These are phyloP conservation scores for Dryas octopetala DNA, from an alignment of 306 rosid species.

Conservation along the genomic window DNA sequence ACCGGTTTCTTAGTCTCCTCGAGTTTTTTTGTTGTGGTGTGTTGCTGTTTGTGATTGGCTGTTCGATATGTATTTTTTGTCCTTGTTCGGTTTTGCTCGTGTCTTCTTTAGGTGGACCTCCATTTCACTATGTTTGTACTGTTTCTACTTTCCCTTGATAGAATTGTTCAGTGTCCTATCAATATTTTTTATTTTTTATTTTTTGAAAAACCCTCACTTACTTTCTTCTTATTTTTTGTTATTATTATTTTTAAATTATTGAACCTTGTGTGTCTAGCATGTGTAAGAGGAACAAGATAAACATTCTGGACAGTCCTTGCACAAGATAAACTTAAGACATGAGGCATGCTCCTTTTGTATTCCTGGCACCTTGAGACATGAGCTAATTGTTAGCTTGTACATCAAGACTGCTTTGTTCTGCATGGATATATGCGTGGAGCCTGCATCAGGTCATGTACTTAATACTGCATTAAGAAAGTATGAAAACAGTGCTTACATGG, in stretches of 20 bases:
- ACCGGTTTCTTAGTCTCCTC: neutral
- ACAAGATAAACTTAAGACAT: neutral
- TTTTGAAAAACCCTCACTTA: neutral
- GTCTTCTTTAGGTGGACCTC: neutral
- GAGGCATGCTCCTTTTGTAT: neutral
- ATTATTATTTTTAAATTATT: neutral
- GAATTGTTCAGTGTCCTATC: neutral
- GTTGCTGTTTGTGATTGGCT: neutral
- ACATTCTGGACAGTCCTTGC: neutral
- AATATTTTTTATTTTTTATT: too few relatives aligned
- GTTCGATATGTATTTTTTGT: neutral
- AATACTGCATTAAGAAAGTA: slow-evolving; percentile 10
- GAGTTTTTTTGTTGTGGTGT: neutral
- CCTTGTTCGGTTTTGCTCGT: neutral
- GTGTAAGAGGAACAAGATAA: neutral
- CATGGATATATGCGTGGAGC: neutral
- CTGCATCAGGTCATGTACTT: neutral
- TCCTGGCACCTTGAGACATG: neutral
- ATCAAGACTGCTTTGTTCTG: neutral
- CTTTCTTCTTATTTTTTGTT: neutral
- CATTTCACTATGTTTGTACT: neutral
- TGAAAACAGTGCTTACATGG: neutral
- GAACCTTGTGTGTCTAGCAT: neutral
- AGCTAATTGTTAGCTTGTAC: neutral
- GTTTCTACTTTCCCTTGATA: neutral